phyloP scores from a whole-genome alignment of 2,329 filamentous ascomycete species.

The Colletotrichum chrysophilum region DNA sequence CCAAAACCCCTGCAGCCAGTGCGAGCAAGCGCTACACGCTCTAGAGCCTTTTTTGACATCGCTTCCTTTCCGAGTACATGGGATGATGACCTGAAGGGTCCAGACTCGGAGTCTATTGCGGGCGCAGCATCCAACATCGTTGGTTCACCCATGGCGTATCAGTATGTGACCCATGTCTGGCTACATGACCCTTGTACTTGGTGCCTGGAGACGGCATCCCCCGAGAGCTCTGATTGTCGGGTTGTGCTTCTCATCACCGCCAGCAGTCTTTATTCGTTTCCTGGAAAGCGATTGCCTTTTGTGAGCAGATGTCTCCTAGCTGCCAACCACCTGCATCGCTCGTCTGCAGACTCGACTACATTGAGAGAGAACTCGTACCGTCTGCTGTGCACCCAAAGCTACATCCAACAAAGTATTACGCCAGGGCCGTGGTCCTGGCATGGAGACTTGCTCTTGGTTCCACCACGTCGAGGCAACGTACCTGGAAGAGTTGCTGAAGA shows the following conservation, averaged over 20 bases:
- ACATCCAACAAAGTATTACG: not conserved
- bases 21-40: not conserved
- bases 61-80: constrained; percentile 4
- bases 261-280: not conserved
- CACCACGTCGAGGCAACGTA: not conserved
- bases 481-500: not conserved
- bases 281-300: not conserved
- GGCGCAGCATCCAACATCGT: not conserved
- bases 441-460: not conserved
- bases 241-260: not conserved
- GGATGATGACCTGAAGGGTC: constrained; percentile 11
- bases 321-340: not conserved
- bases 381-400: not conserved
- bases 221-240: not conserved
- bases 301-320: not conserved
- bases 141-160: not conserved
- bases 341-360: not conserved
- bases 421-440: not conserved
- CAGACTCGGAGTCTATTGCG: not conserved
- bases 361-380: not conserved
- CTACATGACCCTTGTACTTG: not conserved
- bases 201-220: not conserved
- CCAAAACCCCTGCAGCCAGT: constrained; percentile 15
- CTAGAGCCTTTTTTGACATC: constrained; percentile 19
- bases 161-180: not conserved